Base-by-base conservation (phyloP, 106 monocot genomes). In the Apostasia ramifera region DNA sequence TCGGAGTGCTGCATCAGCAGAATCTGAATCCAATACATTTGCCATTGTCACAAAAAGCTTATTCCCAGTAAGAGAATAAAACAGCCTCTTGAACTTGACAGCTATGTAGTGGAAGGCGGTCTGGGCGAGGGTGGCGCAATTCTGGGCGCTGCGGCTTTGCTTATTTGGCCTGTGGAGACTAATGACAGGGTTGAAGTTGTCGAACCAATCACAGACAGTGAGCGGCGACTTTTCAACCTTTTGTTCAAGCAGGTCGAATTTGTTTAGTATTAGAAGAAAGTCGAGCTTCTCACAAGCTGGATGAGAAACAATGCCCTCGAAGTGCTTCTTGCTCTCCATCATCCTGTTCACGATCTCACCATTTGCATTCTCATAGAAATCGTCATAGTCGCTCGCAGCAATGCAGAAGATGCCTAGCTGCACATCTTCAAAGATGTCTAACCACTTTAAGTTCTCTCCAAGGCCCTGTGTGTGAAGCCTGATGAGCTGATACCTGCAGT, bases 391-490 rank as follows among this genome's bases (percentile, higher is more conserved):
- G 61, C 79, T 85, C 51, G 79, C 12, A 6, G 92, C 53, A 44
- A 98, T 73, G 50, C 87, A 90, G 71, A 90, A 98, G 39, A 98
- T 64, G 45, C 92, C 81, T n/a, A 98, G 68, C 47, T 83, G 76
- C 11, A 83, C 83, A 72, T 98, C 97, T 70, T 92, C 97, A 59
- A 98, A 98, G 89, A 92, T 92, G 61, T 87, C 89, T 42, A 98
- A 68, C 89, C 92, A 90, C 77, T 98, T 98, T 58, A 76, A 83
- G 43, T 98, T 92, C 66, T 86, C 86, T 46, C 78, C 81, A 45
- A 87, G 75, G 15, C 85, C 83, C 78, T 79, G 79, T 1, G 75
- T 53, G 12, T 84, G 84, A 57, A 92, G 76, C 73, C 85, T 89
- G 52, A 98, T 85, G 39, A 98, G 87, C 56, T 98, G 92, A 73